Evolutionary conservation across 1,139 yeast species (phyloP), one percentile per base, ranked within the genome.

Genomic region (Yueomyces sp.): DNA sequence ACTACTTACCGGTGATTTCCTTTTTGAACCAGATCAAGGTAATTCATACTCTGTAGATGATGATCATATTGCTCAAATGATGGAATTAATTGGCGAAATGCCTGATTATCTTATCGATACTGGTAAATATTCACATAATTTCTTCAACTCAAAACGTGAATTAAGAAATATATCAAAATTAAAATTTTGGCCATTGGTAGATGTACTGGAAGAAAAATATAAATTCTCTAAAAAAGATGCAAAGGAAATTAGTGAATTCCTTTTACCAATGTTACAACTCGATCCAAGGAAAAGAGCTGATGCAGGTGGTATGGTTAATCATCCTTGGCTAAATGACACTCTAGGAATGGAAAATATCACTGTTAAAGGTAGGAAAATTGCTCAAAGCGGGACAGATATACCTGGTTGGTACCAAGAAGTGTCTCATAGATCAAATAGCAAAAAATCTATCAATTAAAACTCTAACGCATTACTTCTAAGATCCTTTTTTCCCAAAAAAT

Each of bases 301-400:
- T 65, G 87, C 86, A 3, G 87, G 85, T 38, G 83, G 83, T 36
- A 71, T 77, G 78, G 74, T 78, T 27, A 75, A 78, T 48, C 89
- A 81, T 56, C 80, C 84, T 3, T 82, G 87, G 86, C 61, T 82
- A 36, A 67, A 59, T 3, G 81, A 76, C 55, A 80, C 81, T 1
- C 55, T 75, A 37, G 82, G 81, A 0, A 67, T 77, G 59, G 81
- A 75, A 50, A 68, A 73, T 50, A 73, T 75, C 27, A 43, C 41
- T 19, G 53, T 64, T 3, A 39, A 49, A 8, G 82, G 76, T 53
- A 63, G 80, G 56, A 66, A 73, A 4, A 69, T 76, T 11, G 78
- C 81, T 41, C 81, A 78, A 0, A 66, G 73, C 34, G 85, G 85
- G 33, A 75, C 71, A 43, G 84, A 78, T 60, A 76, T 78, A 37